Evolutionary conservation across 352 stramenopile genomes (phyloP), one percentile per base, ranked within the genome.

Genomic region (Pythium phragmitis): DNA sequence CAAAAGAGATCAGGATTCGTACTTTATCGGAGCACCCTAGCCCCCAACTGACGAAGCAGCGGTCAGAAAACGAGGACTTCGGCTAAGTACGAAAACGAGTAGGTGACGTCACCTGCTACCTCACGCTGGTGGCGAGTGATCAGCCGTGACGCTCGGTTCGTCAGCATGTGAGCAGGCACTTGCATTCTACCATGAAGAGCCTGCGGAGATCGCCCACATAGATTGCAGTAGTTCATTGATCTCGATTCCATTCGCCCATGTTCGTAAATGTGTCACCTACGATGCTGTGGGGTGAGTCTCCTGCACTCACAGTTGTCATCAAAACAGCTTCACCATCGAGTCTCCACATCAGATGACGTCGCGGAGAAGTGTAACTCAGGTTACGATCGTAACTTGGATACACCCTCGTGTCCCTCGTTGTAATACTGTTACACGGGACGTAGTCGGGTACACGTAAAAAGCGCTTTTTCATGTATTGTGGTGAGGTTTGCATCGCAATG

Each of bases 41-140:
- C 7, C 50, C 50, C 56, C 56, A 58, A 21, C 26, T 52, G 21
- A 57, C 48, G 28, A 53, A 59, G 51, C 43, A 58, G 52, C 49
- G 26, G 41, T 57, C 45, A 45, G 36, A 39, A 30, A 42, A 37
- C n/a, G 17, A 8, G 19, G 34, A 30, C 3, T 37, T 47, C 60
- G 55, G 9, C 21, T 70, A 70, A 70, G 63, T 70, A 65, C 63
- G 63, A 66, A 33, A 55, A 41, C n/a, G 48, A 19, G 23, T 26
- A 33, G 26, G 46, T 34, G 46, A 52, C 46, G 26, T 52, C 46
- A 52, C 26, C 34, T 39, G 26, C 34, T 6, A 39, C 34, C 34
- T 39, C 34, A 13, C 34, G 11, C 7, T 39, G 7, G 34, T 6
- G 34, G 34, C 7, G 34, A 39, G 11, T 39, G 34, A 39, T 6